These are phyloP conservation scores for Microcera coccophila DNA, from an alignment of 2,329 filamentous ascomycete genomes.

Conservation along the genomic window DNA sequence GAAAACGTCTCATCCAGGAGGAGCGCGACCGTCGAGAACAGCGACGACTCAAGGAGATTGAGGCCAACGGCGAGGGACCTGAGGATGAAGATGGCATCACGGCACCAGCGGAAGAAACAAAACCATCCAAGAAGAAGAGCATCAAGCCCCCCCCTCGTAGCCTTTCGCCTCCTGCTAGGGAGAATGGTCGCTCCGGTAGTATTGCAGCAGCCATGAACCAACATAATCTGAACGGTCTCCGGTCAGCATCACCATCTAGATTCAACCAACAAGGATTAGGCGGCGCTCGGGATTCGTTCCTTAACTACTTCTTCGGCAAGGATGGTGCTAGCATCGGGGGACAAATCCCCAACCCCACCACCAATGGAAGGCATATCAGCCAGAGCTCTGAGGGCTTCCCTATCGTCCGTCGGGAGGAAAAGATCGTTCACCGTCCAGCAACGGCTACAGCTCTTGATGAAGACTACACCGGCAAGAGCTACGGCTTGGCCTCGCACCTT, in stretches of 20 bases:
- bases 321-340: slow-evolving; percentile 56
- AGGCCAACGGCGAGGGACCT: slow-evolving; percentile 69
- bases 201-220: slow-evolving; percentile 54
- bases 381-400: slow-evolving; percentile 77
- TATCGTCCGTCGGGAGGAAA: slow-evolving; percentile 71
- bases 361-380: slow-evolving; percentile 62
- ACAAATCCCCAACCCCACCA: slow-evolving; percentile 35
- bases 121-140: slow-evolving; percentile 44
- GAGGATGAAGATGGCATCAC: slow-evolving; percentile 52
- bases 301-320: slow-evolving; percentile 99
- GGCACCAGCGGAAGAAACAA: slow-evolving; percentile 44
- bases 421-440: slow-evolving; percentile 49
- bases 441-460: slow-evolving; percentile 40
- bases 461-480: slow-evolving; percentile 38
- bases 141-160: slow-evolving; percentile 57
- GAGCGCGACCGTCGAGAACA: slow-evolving; percentile 84
- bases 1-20: slow-evolving; percentile 72
- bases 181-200: slow-evolving; percentile 60
- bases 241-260: slow-evolving; percentile 42
- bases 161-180: slow-evolving; percentile 74
- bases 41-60: slow-evolving; percentile 77
- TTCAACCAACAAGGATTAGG: slow-evolving; percentile 58
- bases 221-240: slow-evolving; percentile 49
- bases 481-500: slow-evolving; percentile 49
- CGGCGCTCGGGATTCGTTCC: slow-evolving; percentile 78